These are phyloP conservation scores for Dioscorea dumetorum DNA, from an alignment of 106 monocot genomes.

Conservation along the genomic window DNA sequence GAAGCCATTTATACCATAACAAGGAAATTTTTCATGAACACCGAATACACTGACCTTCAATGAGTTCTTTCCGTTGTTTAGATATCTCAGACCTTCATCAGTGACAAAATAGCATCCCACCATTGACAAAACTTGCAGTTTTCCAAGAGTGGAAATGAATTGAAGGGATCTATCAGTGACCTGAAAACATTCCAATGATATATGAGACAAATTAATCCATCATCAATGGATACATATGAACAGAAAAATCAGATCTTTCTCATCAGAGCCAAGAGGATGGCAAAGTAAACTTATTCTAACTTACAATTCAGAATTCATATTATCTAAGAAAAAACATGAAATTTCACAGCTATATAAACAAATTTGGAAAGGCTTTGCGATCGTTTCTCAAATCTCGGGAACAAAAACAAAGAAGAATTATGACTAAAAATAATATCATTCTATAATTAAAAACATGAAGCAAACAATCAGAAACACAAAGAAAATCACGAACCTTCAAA, in stretches of 20 bases:
- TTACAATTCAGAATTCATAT: neutral
- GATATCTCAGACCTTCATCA: constrained; percentile 58
- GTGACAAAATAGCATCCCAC: constrained; percentile 58
- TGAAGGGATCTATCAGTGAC: constrained; percentile 62
- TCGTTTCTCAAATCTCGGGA: neutral
- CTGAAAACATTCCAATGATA: constrained; percentile 17
- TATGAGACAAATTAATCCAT: too few relatives aligned
- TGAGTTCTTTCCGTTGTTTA: constrained; percentile 50
- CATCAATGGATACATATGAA: neutral
- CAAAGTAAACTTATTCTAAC: neutral
- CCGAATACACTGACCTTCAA: constrained; percentile 37
- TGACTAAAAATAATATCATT: too few relatives aligned
- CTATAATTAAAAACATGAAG: too few relatives aligned
- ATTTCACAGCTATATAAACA: neutral
- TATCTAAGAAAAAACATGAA: neutral
- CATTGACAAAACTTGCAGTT: constrained; percentile 56
- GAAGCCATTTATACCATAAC: neutral
- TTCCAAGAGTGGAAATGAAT: constrained; percentile 54
- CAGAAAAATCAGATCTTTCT: neutral
- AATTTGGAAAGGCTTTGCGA: neutral
- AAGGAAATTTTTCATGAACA: neutral
- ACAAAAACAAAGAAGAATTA: neutral
- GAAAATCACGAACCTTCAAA: constrained; percentile 35
- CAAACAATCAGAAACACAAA: neutral
- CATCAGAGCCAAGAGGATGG: neutral